A percentile compares a stretch with the other conserved stretches of the same genome.
These are phyloP conservation scores for Silene conica DNA, from an alignment of 148 eudicot species.

Conservation along the genomic window DNA sequence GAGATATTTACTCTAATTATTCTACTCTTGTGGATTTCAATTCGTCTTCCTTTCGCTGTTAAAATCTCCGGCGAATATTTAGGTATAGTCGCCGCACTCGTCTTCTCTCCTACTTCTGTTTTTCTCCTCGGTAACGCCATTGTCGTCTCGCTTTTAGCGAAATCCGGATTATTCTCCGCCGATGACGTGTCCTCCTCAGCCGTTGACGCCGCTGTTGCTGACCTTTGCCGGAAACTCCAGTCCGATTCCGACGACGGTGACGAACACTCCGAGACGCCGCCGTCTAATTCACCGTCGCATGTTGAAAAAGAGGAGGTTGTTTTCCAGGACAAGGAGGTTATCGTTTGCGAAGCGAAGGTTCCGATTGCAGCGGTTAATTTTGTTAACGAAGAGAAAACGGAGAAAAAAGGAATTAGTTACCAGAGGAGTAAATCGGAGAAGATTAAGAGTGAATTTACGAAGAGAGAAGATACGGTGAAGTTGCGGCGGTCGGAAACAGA, in stretches of 20 bases:
- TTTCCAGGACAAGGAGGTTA: conserved; percentile 60
- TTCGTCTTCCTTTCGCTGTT: conserved; percentile 56
- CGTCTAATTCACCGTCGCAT: neutral
- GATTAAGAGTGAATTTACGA: conserved; percentile 12
- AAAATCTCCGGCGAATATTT: conserved; percentile 50
- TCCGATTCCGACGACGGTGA: neutral
- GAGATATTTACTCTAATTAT: conserved; percentile 38
- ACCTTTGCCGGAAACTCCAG: conserved; percentile 35
- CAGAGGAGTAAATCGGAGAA: conserved; percentile 52
- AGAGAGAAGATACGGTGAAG: conserved; percentile 16
- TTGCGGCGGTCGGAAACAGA: conserved; percentile 64
- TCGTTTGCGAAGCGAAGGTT: conserved; percentile 38
- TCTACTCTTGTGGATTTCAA: conserved; percentile 51
- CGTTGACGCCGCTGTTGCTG: conserved; percentile 26
- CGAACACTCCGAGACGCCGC: neutral
- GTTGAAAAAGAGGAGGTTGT: conserved; percentile 26
- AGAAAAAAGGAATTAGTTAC: conserved; percentile 12
- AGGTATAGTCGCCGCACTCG: conserved; percentile 29
- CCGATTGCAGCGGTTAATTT: neutral
- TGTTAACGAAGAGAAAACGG: neutral
- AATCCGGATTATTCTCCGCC: conserved; percentile 44
- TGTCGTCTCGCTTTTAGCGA: conserved; percentile 56
- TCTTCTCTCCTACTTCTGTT: conserved; percentile 53
- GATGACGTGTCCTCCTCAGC: neutral
- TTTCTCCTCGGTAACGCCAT: conserved; percentile 68